Base-by-base conservation (phyloP, 768 basidiomycete genomes). In the Auricularia cornea region DNA sequence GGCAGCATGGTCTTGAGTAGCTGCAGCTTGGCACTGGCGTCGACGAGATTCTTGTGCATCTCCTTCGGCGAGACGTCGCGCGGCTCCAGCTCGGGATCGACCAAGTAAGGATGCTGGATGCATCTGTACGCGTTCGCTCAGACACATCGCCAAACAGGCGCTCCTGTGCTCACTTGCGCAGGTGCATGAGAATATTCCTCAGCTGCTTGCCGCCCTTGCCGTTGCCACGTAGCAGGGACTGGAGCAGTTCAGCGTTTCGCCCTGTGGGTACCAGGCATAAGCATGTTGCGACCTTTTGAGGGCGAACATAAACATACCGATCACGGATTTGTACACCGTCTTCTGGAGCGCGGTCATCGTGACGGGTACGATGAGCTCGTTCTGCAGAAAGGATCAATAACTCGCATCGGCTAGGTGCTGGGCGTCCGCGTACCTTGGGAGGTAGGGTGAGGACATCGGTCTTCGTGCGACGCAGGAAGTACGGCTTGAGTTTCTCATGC, bases 401-500 rank as follows among this genome's bases (percentile, higher is more conserved):
- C 44, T 12, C 8, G 38, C 38, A 62, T 23, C 32, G 44, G 44
- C 32, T 16, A 40, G 28, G 16, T 3, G 29, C 32, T n/a, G n/a
- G 18, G 16, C 33, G 12, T 28, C 62, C 28, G 12, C 3, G 44
- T 68, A 93, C 94, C 83, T 96, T 97, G 0, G 92, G 88, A 48
- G 92, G 94, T n/a, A 96, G 82, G 65, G 91, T 84, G 18, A 98
- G 79, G 2, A 97, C 94, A 71, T 97, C 92, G 63, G 88, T 88
- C 77, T 99, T 99, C 68, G 93, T 85, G 20, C 97, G 87, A 18
- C 97, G 88, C 35, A 99, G 77, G 76, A 98, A 97, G 70, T 98
- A 97, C 0, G 94, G 95, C 66, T 76, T 74, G 20, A 98, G 77
- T 67, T 84, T 82, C 29, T 75, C 78, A 69, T 97, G 95, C 31